These are phyloP conservation scores for Aureobasidium musti DNA, from an alignment of 2,329 filamentous ascomycete genomes.

Conservation along the genomic window DNA sequence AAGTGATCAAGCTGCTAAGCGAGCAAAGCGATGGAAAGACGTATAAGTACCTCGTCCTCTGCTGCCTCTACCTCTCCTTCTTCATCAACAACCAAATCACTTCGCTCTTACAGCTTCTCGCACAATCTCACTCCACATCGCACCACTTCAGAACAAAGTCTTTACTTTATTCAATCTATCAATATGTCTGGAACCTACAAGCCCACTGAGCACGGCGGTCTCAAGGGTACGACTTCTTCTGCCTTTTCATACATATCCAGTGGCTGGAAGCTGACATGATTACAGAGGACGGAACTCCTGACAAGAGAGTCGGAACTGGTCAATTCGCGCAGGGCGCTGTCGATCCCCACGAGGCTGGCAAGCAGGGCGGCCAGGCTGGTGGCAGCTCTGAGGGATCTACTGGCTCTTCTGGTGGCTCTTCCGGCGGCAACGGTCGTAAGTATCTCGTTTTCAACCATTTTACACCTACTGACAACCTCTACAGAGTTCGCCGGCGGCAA, in stretches of 20 bases:
- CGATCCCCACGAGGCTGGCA: slow-evolving; percentile 46
- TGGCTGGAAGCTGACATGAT: slow-evolving; percentile 33
- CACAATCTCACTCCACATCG: slow-evolving; percentile 26
- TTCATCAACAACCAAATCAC: slow-evolving; percentile 1
- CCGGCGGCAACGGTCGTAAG: slow-evolving; percentile 32
- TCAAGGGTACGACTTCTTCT: too few species aligned
- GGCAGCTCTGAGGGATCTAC: slow-evolving; percentile 4
- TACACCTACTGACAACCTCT: neutral
- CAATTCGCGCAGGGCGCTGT: slow-evolving; percentile 48
- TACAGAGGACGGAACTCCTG: slow-evolving; percentile 48
- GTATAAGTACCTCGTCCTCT: slow-evolving; percentile 27
- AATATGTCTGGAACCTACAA: slow-evolving; percentile 43
- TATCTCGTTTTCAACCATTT: neutral
- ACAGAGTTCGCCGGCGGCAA: slow-evolving; percentile 47
- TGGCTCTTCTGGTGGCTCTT: slow-evolving; percentile 19
- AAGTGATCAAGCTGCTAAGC: neutral
- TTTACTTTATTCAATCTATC: slow-evolving; percentile 29
- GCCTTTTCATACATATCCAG: too few species aligned
- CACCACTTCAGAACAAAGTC: slow-evolving; percentile 27
- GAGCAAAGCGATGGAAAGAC: slow-evolving; percentile 5
- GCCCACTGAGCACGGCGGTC: too few species aligned
- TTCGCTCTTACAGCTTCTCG: slow-evolving; percentile 23
- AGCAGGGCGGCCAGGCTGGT: slow-evolving; percentile 41
- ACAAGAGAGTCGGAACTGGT: slow-evolving; percentile 47
- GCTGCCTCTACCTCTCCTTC: slow-evolving; percentile 16